A percentile compares a stretch with the other conserved stretches of the same genome.
Evolutionary conservation across 306 rosid species (phyloP).

Genomic region (Senna siamea): DNA sequence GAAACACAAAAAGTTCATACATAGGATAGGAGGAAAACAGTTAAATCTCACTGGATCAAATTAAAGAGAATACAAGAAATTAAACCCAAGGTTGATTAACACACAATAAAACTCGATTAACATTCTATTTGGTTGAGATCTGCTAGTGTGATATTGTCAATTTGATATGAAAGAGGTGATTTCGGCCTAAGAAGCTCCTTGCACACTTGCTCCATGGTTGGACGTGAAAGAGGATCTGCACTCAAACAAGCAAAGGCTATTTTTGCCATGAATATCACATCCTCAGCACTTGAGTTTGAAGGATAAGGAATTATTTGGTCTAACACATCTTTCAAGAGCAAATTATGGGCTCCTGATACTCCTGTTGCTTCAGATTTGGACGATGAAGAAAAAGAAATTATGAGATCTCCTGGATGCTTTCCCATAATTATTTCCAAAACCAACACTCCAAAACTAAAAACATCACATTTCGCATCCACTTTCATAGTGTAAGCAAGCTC

Average conservation of each 20-base stretch:
- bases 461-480: too few relatives aligned
- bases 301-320: conserved; percentile 26
- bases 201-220: neutral
- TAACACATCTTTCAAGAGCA: conserved; percentile 18
- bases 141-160: neutral
- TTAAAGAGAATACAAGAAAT: too few relatives aligned
- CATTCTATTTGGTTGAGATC: neutral
- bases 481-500: too few relatives aligned
- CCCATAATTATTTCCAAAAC: conserved; percentile 4
- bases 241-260: neutral
- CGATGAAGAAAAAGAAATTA: neutral
- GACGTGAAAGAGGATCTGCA: conserved; percentile 1
- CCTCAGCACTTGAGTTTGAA: neutral
- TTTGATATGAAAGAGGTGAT: neutral
- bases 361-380: neutral
- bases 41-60: too few relatives aligned
- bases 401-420: conserved; percentile 25
- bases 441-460: too few relatives aligned
- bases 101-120: too few relatives aligned
- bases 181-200: too few relatives aligned
- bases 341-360: too few relatives aligned
- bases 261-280: neutral
- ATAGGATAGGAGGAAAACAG: too few relatives aligned
- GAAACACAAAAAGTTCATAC: too few relatives aligned
- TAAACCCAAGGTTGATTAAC: too few relatives aligned